Percentiles rank a stretch among this genome's conserved stretches.
These are phyloP conservation scores for Schizothecium vesticola DNA, from an alignment of 495 filamentous ascomycete genomes.

Conservation along the genomic window DNA sequence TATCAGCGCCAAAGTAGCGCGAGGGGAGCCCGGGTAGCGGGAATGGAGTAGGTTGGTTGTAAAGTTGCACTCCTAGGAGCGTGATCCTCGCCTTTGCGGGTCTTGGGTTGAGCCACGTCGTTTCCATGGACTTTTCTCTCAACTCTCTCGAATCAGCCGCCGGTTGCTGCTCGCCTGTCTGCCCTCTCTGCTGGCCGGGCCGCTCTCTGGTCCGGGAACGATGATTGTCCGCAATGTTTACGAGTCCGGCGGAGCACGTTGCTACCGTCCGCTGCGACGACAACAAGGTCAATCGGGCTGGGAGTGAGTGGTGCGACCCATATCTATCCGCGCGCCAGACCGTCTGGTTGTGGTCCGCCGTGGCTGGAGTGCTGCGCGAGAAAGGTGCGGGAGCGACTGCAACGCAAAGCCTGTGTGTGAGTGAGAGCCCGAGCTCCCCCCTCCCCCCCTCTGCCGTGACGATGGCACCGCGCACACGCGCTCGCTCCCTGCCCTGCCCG, in stretches of 20 bases:
- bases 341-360: not conserved
- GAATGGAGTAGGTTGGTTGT: too few relatives aligned
- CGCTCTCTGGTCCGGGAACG: slow-evolving; percentile 5
- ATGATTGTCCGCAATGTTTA: slow-evolving; percentile 1
- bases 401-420: not conserved
- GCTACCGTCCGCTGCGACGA: not conserved
- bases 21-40: not conserved
- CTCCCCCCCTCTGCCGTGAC: not conserved
- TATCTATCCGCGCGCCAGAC: slow-evolving; percentile 16
- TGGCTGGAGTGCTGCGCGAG: slow-evolving; percentile 3
- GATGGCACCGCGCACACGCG: not conserved
- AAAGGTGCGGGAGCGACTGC: not conserved
- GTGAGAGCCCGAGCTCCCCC: not conserved
- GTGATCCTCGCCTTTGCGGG: too few relatives aligned
- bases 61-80: too few relatives aligned
- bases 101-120: slow-evolving; percentile 4
- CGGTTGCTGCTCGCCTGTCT: slow-evolving; percentile 3
- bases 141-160: slow-evolving; percentile 12
- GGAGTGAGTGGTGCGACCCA: not conserved
- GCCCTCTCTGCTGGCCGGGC: not conserved
- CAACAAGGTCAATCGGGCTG: not conserved
- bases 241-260: slow-evolving; percentile 17
- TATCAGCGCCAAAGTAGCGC: not conserved
- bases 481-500: not conserved
- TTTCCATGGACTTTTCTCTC: not conserved